Percentiles rank a stretch among this genome's conserved stretches.
Evolutionary conservation across 2,329 filamentous ascomycete genomes (phyloP).

Genomic region (Aspergillus pseudoviridinutans): DNA sequence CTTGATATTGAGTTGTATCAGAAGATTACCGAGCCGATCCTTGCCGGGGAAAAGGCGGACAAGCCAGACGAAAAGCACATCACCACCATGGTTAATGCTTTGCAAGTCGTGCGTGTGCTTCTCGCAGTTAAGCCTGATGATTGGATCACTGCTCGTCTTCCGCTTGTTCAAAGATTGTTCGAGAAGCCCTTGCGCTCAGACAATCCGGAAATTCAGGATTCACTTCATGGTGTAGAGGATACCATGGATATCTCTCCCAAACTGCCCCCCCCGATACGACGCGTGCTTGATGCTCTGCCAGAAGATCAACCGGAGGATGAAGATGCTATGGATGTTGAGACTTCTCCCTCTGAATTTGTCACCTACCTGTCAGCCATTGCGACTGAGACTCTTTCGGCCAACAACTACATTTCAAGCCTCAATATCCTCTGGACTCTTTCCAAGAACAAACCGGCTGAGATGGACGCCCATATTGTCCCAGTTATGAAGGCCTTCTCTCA

Average conservation of each 20-base stretch:
- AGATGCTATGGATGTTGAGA: conserved; percentile 70
- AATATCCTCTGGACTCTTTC: conserved; percentile 92
- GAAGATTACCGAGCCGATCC: conserved; percentile 80
- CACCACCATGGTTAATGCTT: conserved; percentile 85
- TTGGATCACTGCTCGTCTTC: conserved; percentile 78
- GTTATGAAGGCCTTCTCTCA: conserved; percentile 91
- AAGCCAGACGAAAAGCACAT: conserved; percentile 79
- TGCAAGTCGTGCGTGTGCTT: conserved; percentile 87
- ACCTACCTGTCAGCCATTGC: conserved; percentile 79
- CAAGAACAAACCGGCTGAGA: conserved; percentile 75
- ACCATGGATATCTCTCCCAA: conserved; percentile 66
- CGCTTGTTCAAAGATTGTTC: conserved; percentile 77
- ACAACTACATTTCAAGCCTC: conserved; percentile 80
- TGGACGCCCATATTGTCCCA: conserved; percentile 81
- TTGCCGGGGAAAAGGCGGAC: conserved; percentile 78
- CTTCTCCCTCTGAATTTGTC: conserved; percentile 80
- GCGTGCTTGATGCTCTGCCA: conserved; percentile 84
- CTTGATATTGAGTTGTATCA: conserved; percentile 87
- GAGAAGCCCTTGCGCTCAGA: conserved; percentile 88
- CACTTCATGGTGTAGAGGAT: conserved; percentile 70
- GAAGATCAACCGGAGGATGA: conserved; percentile 78
- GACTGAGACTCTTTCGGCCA: conserved; percentile 77
- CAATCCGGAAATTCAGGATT: conserved; percentile 89
- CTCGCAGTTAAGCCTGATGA: conserved; percentile 83
- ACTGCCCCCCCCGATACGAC: conserved; percentile 70